Evolutionary conservation across 2,329 filamentous ascomycete genomes (phyloP), one percentile per base, ranked within the genome.

Genomic region (Verticillium albo-atrum): DNA sequence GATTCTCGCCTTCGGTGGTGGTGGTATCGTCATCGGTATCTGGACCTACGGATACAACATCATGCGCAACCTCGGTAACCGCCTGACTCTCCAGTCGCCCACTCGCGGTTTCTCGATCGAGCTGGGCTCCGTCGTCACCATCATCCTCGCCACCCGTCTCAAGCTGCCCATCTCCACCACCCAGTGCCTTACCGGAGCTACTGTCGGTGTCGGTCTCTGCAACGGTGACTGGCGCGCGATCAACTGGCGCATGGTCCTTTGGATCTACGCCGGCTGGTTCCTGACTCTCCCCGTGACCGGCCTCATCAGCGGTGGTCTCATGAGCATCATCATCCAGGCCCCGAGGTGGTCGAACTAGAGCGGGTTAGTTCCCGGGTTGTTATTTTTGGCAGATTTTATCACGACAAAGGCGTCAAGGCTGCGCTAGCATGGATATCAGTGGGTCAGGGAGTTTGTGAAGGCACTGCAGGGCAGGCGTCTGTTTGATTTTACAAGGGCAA

Each of bases 1-100:
- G 85, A 80, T 87, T 68, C 77, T 88, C 6, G 79, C 75, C 54
- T 81, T 83, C 54, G 80, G 82, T 32, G 82, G 81, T 68, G 71
- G 73, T 4, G 75, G 73, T 61, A 81, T 86, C 51, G 79, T 79
- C 54, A 68, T 85, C 53, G 84, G 84, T 61, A 77, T 86, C 60
- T 83, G 82, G 78, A 85, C 83, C 28, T 79, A 86, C 63, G 84
- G 84, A 1, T 87, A 87, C 71, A 83, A 86, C 69, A 86, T 88
- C 71, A 88, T 88, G 84, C 77, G 79, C 50, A 82, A 83, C 66
- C 75, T 87, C 62, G 84, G 84, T 59, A 87, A 87, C 74, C 79
- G 82, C 63, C 78, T 87, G 61, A 87, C 85, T 12, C 78, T 84
- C n/a, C 83, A 86, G 75, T 86, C 83, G 0, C 85, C 84, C 3